phyloP scores from a whole-genome alignment of 306 rosid species.

The Erythrophleum fordii region DNA sequence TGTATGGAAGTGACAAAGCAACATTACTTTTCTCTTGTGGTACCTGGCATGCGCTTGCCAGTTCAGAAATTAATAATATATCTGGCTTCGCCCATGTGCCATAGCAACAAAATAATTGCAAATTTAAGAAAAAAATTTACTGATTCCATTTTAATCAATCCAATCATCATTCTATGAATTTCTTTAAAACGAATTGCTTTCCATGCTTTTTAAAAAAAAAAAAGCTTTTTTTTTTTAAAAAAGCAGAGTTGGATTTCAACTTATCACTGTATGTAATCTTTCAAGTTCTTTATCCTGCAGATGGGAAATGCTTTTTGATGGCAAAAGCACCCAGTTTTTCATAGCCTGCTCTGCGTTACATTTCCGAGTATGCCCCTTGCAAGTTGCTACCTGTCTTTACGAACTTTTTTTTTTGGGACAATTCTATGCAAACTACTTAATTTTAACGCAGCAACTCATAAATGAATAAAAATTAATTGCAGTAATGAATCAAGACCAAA shows the following conservation, averaged over 20 bases:
- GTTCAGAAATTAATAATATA: neutral
- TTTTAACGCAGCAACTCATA: neutral
- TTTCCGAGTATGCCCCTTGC: neutral
- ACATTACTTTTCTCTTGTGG: no score
- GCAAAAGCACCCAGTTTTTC: neutral
- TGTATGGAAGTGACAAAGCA: no score
- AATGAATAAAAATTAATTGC: neutral
- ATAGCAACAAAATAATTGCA: constrained; percentile 3
- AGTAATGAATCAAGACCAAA: neutral
- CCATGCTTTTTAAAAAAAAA: neutral
- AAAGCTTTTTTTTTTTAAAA: no score
- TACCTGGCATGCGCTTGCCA: no score
- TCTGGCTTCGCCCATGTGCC: neutral
- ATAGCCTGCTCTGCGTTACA: neutral
- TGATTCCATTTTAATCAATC: neutral
- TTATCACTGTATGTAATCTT: no score
- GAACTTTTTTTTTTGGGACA: no score
- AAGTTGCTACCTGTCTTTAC: neutral
- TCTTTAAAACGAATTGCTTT: neutral
- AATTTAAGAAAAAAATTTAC: neutral
- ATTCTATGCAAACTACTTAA: no score
- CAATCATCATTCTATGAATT: neutral
- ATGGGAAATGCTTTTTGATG: neutral
- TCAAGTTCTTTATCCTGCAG: no score
- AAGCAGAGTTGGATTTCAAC: no score